These are phyloP conservation scores for Plasmodium knowlesi DNA, from an alignment of 169 alveolate genomes.

Conservation along the genomic window DNA sequence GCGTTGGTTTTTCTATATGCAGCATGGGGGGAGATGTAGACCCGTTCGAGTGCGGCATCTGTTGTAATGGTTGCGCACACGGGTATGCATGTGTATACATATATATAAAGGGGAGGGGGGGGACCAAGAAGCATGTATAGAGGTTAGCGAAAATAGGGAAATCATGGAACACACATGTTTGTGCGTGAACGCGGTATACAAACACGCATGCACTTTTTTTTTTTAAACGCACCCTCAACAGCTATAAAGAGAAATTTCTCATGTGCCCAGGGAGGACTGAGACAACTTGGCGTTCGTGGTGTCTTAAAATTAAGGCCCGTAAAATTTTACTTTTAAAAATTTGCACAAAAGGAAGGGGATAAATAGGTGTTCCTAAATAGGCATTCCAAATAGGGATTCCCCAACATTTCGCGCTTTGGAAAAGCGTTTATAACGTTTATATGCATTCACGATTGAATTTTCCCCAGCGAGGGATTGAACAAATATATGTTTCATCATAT, in stretches of 20 bases:
- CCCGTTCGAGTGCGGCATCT: not conserved
- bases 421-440: not conserved
- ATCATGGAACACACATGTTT: not conserved
- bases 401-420: not conserved
- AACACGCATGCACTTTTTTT: not conserved
- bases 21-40: not conserved
- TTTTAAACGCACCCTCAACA: not conserved
- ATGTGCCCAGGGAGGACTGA: not conserved
- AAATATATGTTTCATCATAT: not conserved
- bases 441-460: not conserved
- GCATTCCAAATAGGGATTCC: not conserved
- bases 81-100: not conserved
- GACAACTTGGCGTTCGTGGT: not conserved
- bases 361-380: not conserved
- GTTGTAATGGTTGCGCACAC: not conserved
- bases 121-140: not conserved
- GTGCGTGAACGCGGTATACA: not conserved
- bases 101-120: not conserved
- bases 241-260: not conserved
- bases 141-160: not conserved
- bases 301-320: conserved; percentile 8
- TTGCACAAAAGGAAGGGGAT: not conserved
- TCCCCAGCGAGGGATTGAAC: conserved; percentile 6
- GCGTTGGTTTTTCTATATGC: not conserved
- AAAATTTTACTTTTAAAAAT: not conserved